Evolutionary conservation across 768 basidiomycete genomes (phyloP).

Genomic region (Termitomyces sp.): DNA sequence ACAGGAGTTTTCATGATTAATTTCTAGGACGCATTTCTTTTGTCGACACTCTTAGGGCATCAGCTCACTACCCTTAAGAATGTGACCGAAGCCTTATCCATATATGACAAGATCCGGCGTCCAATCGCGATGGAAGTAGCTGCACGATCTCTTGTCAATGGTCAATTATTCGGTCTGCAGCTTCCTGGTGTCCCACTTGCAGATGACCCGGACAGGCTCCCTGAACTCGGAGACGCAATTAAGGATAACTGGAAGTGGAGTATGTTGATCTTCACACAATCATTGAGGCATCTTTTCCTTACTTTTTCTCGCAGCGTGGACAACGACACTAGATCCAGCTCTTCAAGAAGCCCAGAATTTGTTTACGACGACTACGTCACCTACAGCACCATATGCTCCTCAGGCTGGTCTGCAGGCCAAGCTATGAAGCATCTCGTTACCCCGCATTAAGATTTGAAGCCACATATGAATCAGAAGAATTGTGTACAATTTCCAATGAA

Average conservation of each 20-base stretch:
- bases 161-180: constrained; percentile 22
- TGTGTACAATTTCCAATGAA: constrained; percentile 24
- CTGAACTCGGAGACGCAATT: constrained; percentile 21
- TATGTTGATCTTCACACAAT: constrained; percentile 4
- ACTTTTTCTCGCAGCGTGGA: neutral
- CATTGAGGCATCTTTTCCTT: neutral
- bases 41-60: constrained; percentile 14
- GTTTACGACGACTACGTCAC: neutral
- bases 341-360: constrained; percentile 2
- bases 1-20: neutral
- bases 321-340: constrained; percentile 2
- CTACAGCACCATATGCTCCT: neutral
- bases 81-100: constrained; percentile 22
- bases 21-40: constrained; percentile 10
- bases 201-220: constrained; percentile 12
- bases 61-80: constrained; percentile 15
- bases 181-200: constrained; percentile 16
- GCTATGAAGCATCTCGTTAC: neutral
- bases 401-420: neutral
- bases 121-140: constrained; percentile 27
- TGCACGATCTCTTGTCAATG: constrained; percentile 21
- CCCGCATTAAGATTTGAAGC: neutral
- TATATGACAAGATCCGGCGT: constrained; percentile 32
- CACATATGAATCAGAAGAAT: neutral
- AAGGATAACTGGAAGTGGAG: constrained; percentile 25